Evolutionary conservation across 2,329 filamentous ascomycete genomes (phyloP), one percentile per base, ranked within the genome.

Genomic region (Pyrenophora graminea): DNA sequence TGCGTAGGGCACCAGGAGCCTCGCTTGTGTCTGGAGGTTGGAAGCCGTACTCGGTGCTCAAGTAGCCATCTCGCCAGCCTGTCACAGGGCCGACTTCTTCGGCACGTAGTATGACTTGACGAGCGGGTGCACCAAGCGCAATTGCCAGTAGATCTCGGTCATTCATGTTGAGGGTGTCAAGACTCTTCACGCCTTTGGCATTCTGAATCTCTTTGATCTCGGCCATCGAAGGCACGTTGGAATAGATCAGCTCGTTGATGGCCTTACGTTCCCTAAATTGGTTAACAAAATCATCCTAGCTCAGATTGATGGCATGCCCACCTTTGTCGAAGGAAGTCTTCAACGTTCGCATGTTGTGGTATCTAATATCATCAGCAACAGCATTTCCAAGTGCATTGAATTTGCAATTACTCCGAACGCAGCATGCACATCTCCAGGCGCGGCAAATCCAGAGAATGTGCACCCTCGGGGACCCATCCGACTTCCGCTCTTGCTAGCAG

Each of bases 61-160:
- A 76, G 59, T 80, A 82, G 0, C 79, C 79, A 52, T 83, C 81
- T 42, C 78, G 73, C 80, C 80, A 83, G 15, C 81, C 80, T 0
- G 77, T 81, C 30, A 65, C 63, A 0, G 75, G 69, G 0, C 80
- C 80, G n/a, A 83, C 77, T 27, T 81, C 77, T 57, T 82, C 79
- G 10, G 80, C 80, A 32, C 80, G 69, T 19, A 80, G 63, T 48
- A 83, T 78, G 4, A 83, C 80, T 59, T 82, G 80, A 9, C 80
- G 76, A 18, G 80, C 80, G 1, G 81, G 80, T 0, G 80, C 80
- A 1, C 81, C 80, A 4, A 83, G 72, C 1, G 80, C 80, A 5
- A 80, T 74, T 12, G 80, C 80, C 1, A 82, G 71, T 4, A 82
- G 64, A 43, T 81, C 78, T 25, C 77, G 74, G 47, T 82, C 79